Base-by-base conservation (phyloP, 2,329 filamentous ascomycete species). In the Scedosporium boydii region DNA sequence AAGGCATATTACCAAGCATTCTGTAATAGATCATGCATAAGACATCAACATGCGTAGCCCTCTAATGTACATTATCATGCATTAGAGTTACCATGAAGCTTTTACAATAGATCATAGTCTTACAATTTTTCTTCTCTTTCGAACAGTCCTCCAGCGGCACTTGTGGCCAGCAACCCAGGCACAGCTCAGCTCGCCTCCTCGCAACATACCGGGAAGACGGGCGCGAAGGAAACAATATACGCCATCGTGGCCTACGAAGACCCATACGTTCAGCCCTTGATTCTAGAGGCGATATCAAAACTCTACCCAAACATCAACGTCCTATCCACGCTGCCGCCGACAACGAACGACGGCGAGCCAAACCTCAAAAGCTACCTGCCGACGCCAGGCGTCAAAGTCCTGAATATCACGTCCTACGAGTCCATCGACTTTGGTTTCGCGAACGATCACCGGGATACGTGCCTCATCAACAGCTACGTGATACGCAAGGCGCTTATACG, bases 401-500 rank as follows among this genome's bases (percentile, higher is more conserved):
- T 99, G 2, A 90, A 97, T 73, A 93, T 96, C 71, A 84, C 86
- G 2, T 84, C 89, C 41, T 99, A 99, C 75, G 95, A 99, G 74
- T 80, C 84, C 51, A 84, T 98, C 64, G 90, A 96, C 71, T 98
- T 96, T 73, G 87, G 90, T 62, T 85, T 88, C 69, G 82, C 89
- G 18, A 79, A 89, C 63, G 73, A 78, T 1, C 80, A 91, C 67
- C 76, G 88, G 0, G 71, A 75, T 0, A 85, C 84, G 0, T 85
- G 82, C 10, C 79, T 96, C 1, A 81, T 90, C 68, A 98, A 97
- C 75, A 90, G 91, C 70, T 98, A 97, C 75, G 84, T 97, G 71
- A 96, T 98, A 72, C 89, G 95, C 69, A 98, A 98, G 78, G 95
- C 95, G 0, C 80, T 99, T 21, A 98, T 98, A 69, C 86, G 95